phyloP scores from a whole-genome alignment of 2,329 filamentous ascomycete genomes.

The Bipolaris sorokiniana region DNA sequence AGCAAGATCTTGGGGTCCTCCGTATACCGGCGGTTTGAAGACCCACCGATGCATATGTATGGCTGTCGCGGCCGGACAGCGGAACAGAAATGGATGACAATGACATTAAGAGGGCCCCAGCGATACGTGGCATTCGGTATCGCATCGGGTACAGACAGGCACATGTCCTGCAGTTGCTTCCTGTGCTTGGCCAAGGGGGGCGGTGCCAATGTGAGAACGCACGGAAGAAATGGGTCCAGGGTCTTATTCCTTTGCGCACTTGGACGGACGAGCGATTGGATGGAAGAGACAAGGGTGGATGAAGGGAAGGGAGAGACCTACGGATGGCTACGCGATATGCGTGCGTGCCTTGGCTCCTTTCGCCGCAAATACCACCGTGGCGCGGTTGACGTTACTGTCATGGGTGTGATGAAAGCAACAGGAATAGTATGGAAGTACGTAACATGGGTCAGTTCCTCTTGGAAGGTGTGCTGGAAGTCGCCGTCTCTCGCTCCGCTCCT shows the following conservation, averaged over 20 bases:
- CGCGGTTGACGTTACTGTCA: background rate
- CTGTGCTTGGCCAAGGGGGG: background rate
- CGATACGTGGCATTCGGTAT: slow-evolving; percentile 11
- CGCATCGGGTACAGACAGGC: slow-evolving; percentile 7
- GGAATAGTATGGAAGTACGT: background rate
- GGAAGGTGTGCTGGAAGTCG: background rate
- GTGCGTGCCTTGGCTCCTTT: background rate
- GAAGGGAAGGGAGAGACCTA: background rate
- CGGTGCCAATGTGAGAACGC: background rate
- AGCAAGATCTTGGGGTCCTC: background rate
- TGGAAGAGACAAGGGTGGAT: background rate
- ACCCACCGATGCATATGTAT: background rate
- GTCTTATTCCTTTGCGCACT: slow-evolving; percentile 8
- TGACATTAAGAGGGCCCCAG: slow-evolving; percentile 2
- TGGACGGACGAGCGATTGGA: background rate
- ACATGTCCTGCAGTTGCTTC: background rate
- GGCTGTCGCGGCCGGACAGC: slow-evolving; percentile 7
- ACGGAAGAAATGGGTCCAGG: slow-evolving; percentile 18
- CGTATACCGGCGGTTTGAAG: background rate
- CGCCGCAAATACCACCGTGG: slow-evolving; percentile 1
- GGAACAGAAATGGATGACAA: background rate
- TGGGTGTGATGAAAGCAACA: background rate
- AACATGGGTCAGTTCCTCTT: background rate
- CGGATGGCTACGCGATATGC: slow-evolving; percentile 4
- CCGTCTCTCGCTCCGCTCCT: background rate